Percentiles rank a stretch among this genome's conserved stretches.
phyloP scores from a whole-genome alignment of 1,284 basidiomycete genomes.

The Boletellus deceptivus region DNA sequence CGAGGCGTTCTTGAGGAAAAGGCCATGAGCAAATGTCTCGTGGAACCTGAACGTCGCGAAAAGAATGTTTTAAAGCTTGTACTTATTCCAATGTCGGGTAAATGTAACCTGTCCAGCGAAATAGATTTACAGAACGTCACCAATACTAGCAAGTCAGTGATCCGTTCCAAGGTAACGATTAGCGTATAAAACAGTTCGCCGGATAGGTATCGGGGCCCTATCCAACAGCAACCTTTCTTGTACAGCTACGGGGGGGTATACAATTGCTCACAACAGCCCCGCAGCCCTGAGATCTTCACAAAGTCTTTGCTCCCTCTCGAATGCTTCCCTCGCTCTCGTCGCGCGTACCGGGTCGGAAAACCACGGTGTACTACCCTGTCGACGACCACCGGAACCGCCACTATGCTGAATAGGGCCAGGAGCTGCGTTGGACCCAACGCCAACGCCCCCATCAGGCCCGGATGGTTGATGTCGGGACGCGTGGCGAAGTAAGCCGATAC shows the following conservation, averaged over 20 bases:
- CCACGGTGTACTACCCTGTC: slow-evolving; percentile 23
- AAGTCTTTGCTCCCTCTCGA: slow-evolving; percentile 41
- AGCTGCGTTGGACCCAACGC: slow-evolving; percentile 5
- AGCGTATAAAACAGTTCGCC: slow-evolving; percentile 19
- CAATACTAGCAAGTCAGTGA: slow-evolving; percentile 5
- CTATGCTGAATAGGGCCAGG: slow-evolving; percentile 5
- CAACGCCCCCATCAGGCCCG: slow-evolving; percentile 7
- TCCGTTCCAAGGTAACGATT: slow-evolving; percentile 10
- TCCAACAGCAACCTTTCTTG: background rate
- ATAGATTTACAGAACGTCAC: slow-evolving; percentile 16
- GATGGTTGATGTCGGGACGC: slow-evolving; percentile 11
- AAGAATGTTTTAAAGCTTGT: background rate
- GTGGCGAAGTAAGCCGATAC: slow-evolving; percentile 25
- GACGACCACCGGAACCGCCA: slow-evolving; percentile 4
- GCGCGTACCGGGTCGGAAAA: slow-evolving; percentile 45
- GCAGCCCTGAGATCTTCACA: slow-evolving; percentile 60
- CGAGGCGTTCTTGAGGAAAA: slow-evolving; percentile 83
- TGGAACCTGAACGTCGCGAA: background rate
- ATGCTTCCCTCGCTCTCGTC: slow-evolving; percentile 44
- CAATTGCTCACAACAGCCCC: slow-evolving; percentile 51
- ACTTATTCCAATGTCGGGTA: background rate
- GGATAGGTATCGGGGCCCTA: background rate
- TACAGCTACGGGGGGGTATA: slow-evolving; percentile 4
- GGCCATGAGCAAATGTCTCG: slow-evolving; percentile 43
- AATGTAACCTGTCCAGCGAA: background rate